Conservation (phyloP, 176 grass and related monocot genomes). For the Alloteropsis semialata region DNA sequence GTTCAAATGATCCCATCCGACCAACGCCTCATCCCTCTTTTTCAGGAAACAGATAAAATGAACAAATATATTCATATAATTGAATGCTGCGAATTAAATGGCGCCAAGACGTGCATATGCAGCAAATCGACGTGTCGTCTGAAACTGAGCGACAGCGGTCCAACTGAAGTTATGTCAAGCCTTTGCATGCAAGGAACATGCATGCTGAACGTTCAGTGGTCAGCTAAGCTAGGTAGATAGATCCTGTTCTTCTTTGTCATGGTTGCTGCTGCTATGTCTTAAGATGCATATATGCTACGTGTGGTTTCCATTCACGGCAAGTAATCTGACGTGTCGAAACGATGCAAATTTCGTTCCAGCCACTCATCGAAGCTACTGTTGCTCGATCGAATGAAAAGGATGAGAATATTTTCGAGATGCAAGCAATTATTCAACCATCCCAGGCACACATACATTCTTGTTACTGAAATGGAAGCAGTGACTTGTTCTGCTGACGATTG, state of each 20-base stretch:
- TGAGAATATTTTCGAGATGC: background rate
- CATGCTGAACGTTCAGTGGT: background rate
- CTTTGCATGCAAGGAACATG: constrained; percentile 22
- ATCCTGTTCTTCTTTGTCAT: background rate
- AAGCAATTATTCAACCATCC: background rate
- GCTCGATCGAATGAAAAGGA: background rate
- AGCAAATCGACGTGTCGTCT: constrained; percentile 6
- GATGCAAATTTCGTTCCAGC: background rate
- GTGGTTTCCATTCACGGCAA: constrained; percentile 8
- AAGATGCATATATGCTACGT: background rate
- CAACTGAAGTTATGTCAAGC: background rate
- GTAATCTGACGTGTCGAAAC: constrained; percentile 4
- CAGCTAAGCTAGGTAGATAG: background rate
- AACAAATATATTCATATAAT: background rate
- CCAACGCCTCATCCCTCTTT: background rate
- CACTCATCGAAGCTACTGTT: background rate
- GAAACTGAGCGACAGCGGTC: background rate
- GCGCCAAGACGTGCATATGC: constrained; percentile 20
- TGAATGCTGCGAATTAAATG: background rate
- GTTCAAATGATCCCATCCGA: background rate
- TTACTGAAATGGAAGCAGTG: background rate
- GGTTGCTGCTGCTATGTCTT: background rate
- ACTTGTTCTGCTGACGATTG: background rate
- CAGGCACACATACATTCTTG: background rate
- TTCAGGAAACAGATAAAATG: background rate